Evolutionary conservation across 371 early-diverging fungal species (phyloP), one percentile per base, ranked within the genome.

Genomic region (Gilbertella persicaria): DNA sequence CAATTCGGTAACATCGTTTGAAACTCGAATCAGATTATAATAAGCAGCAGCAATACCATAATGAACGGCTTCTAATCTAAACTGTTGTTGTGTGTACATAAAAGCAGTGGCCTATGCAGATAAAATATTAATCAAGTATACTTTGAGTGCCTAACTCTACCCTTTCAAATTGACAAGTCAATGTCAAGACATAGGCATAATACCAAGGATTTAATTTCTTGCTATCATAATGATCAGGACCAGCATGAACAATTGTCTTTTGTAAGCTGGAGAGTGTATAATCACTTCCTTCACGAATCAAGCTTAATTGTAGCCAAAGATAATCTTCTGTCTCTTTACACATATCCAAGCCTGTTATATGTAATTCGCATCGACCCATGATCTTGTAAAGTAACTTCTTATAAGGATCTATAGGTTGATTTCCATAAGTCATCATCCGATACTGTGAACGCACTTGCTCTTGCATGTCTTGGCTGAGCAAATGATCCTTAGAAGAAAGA

Each of bases 121-220:
- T 9, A 19, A 17, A 14, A 28, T 12, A 35, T 43, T n/a, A 40
- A 16, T 25, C 12, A 25, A 20, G 13, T 5, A 50, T 53, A 12
- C 45, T 40, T 13, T 19, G 12, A 45, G 30, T 24, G 33, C 4
- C 39, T 23, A 25, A 37, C 64, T 45, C n/a, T 75, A 84, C 84
- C 53, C 73, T 75, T 69, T 96, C 98, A 74, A 94, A 95, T 71
- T 94, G 93, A 4, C 91, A 86, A 38, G 88, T 86, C 12, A 92
- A 75, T 14, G 96, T 52, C 24, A 97, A 81, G 14, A 92, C 84
- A 48, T 84, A 83, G 52, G 95, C 91, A 66, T 93, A 95, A 29
- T 82, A 78, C 62, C 87, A 78, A 38, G 90, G 89, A 61, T 84
- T 86, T 53, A 67, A 77, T 39, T 81, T 82, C 20, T 77, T 73